Conservation (phyloP, 768 basidiomycete genomes). For the Royoungia palumana region DNA sequence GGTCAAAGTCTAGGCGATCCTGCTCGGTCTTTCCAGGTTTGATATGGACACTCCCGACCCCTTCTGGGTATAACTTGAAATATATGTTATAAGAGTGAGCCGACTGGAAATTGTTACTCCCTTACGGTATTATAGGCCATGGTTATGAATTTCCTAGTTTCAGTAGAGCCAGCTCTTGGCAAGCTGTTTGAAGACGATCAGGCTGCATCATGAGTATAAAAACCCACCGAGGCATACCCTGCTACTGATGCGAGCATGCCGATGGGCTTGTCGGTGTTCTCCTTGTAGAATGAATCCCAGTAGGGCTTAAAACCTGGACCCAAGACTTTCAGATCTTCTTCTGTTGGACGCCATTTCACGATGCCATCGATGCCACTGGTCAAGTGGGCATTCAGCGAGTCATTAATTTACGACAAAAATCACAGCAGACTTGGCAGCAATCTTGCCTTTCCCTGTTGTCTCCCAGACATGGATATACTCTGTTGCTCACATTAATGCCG, state of each 20-base stretch:
- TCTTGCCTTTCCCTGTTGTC: conserved; percentile 39
- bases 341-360: conserved; percentile 24
- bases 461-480: conserved; percentile 31
- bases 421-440: conserved; percentile 50
- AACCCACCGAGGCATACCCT: conserved; percentile 27
- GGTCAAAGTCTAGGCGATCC: conserved; percentile 41
- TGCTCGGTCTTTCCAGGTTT: conserved; percentile 38
- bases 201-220: neutral
- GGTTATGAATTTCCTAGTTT: conserved; percentile 23
- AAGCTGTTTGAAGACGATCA: too few species aligned
- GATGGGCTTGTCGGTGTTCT: conserved; percentile 30
- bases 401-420: neutral
- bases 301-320: conserved; percentile 16
- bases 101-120: too few species aligned
- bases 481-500: neutral
- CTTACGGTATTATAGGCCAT: conserved; percentile 33
- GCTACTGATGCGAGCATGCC: conserved; percentile 35
- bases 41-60: conserved; percentile 47
- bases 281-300: conserved; percentile 18
- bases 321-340: conserved; percentile 16
- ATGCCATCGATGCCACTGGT: conserved; percentile 14
- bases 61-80: conserved; percentile 39
- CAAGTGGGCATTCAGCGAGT: neutral
- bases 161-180: neutral
- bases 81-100: neutral